These are phyloP conservation scores for Scutellaria barbata DNA, from an alignment of 257 asterid genomes.

Conservation along the genomic window DNA sequence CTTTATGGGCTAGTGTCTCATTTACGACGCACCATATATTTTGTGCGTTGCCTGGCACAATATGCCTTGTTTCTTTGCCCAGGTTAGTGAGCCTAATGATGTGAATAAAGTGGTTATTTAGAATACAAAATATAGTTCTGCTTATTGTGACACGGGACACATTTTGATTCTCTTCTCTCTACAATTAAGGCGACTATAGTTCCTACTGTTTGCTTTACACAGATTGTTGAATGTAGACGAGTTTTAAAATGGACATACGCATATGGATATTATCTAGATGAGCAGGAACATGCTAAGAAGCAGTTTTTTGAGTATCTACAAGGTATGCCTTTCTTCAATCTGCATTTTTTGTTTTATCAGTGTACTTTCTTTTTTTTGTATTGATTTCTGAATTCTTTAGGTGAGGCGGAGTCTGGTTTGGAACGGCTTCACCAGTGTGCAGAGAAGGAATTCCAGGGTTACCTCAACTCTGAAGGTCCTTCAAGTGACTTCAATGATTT, in stretches of 20 bases:
- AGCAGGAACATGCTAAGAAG: constrained; percentile 75
- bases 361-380: constrained; percentile 13
- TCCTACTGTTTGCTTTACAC: constrained; percentile 40
- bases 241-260: constrained; percentile 96
- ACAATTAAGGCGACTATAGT: constrained; percentile 7
- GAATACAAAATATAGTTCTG: not conserved
- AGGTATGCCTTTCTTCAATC: constrained; percentile 49
- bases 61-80: constrained; percentile 20
- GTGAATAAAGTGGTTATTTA: constrained; percentile 3
- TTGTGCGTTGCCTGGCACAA: constrained; percentile 5
- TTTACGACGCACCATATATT: not conserved
- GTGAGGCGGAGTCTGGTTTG: constrained; percentile 97
- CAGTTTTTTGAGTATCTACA: constrained; percentile 94
- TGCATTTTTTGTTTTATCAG: constrained; percentile 20
- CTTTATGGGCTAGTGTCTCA: constrained; percentile 4
- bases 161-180: constrained; percentile 25
- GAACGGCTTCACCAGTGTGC: constrained; percentile 98
- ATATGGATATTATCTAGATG: constrained; percentile 87
- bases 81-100: constrained; percentile 14
- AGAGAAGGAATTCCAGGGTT: constrained; percentile 84
- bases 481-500: constrained; percentile 81
- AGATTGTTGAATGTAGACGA: constrained; percentile 97
- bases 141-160: constrained; percentile 2
- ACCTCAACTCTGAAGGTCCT: constrained; percentile 75
- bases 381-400: constrained; percentile 46